Percentiles rank a stretch among this genome's conserved stretches.
Evolutionary conservation across 352 stramenopile species (phyloP).

Genomic region (Phytophthora idaei): DNA sequence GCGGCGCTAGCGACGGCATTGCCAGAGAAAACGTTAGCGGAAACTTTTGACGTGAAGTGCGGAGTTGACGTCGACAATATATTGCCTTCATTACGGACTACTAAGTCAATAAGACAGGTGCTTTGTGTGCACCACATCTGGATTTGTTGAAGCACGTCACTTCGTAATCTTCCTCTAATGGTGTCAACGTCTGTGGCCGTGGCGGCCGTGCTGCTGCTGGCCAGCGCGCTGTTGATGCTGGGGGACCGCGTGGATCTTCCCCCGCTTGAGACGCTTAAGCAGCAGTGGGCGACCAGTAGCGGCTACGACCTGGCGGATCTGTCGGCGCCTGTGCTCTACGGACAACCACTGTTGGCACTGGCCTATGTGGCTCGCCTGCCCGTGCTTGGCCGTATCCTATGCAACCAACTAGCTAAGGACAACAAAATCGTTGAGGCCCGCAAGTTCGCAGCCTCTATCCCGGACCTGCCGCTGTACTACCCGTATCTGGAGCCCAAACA

Average conservation of each 20-base stretch:
- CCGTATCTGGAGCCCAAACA: conserved; percentile 62
- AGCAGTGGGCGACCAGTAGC: conserved; percentile 32
- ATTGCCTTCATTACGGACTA: neutral
- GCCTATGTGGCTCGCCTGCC: conserved; percentile 52
- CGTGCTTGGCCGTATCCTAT: conserved; percentile 54
- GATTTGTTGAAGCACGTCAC: conserved; percentile 4
- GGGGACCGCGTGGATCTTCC: conserved; percentile 54
- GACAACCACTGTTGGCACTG: conserved; percentile 52
- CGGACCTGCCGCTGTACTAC: conserved; percentile 84
- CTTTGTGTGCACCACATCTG: neutral
- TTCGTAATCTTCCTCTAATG: conserved; percentile 28
- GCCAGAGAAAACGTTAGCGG: neutral
- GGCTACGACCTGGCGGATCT: conserved; percentile 65
- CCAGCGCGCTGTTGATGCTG: conserved; percentile 55
- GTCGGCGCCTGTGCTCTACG: conserved; percentile 51
- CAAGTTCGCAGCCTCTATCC: conserved; percentile 64
- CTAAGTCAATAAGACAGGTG: neutral
- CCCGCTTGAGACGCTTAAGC: conserved; percentile 39
- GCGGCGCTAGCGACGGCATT: conserved; percentile 51
- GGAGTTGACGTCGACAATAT: neutral
- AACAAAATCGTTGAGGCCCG: conserved; percentile 72
- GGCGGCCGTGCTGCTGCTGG: conserved; percentile 47
- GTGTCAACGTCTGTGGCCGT: conserved; percentile 43
- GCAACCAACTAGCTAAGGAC: conserved; percentile 52
- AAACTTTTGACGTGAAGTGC: conserved; percentile 3